Percentiles rank a stretch among this genome's conserved stretches.
Evolutionary conservation across 306 rosid genomes (phyloP).

Genomic region (Phaseolus lunatus): DNA sequence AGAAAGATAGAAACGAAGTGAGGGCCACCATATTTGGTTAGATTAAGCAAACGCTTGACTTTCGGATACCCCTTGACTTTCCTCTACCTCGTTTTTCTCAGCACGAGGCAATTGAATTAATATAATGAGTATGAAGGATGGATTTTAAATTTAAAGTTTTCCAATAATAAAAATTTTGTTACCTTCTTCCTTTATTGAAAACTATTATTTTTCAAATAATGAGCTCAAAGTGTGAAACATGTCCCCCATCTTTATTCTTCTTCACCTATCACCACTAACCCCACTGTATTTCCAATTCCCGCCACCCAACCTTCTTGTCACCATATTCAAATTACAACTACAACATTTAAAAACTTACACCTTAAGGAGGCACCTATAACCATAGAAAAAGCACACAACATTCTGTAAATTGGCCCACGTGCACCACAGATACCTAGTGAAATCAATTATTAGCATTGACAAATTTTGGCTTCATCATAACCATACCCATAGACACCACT

Average conservation of each 20-base stretch:
- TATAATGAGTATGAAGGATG: neutral
- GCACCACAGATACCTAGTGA: neutral
- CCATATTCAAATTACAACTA: neutral
- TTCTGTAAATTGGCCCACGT: constrained; percentile 15
- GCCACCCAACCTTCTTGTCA: neutral
- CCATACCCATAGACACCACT: neutral
- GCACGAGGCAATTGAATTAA: neutral
- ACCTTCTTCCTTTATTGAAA: neutral
- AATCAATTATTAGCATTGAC: constrained; percentile 11
- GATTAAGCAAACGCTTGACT: neutral
- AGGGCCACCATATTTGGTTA: neutral
- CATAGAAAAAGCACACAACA: neutral
- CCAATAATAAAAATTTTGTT: neutral
- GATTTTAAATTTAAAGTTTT: neutral
- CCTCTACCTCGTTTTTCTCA: neutral
- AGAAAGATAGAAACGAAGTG: neutral
- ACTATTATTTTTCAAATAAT: neutral
- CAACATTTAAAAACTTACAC: neutral
- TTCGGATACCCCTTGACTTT: neutral
- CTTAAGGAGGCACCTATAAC: neutral
- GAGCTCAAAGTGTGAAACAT: neutral
- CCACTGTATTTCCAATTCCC: neutral
- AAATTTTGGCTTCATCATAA: neutral
- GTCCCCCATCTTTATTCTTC: neutral
- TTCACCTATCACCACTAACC: neutral